Base-by-base conservation (phyloP, 2,329 filamentous ascomycete species). In the Talaromyces pinophilus region DNA sequence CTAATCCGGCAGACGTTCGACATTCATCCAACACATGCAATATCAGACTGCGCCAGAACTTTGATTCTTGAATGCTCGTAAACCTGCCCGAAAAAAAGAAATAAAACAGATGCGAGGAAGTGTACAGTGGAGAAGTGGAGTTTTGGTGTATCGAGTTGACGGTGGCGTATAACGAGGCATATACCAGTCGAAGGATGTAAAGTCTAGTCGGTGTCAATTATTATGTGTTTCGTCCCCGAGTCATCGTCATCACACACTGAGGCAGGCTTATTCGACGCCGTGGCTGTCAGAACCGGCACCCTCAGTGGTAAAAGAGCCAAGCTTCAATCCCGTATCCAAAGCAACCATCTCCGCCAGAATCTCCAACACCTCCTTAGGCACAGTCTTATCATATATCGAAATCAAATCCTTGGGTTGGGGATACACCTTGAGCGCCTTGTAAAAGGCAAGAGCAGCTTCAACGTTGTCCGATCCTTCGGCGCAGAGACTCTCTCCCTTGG, bases 361-460 rank as follows among this genome's bases (percentile, higher is more conserved):
- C 80, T 99, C 94, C 73, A 99, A 89, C 74, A 98, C 92, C 69
- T 93, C 93, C 91, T 97, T 97, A 73, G 94, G 90, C 55, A 98
- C 93, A 38, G 95, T 98, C 87, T 96, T 97, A 81, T 99, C 95
- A 82, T 99, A 99, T 80, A 99, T 97, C 75, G 87, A 87, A 79
- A 99, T 97, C 74, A 99, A 85, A 76, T 98, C 95, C 73, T 90
- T 87, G 13, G 94, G 95, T 74, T 92, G 91, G 62, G 95, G 95
- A 82, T 99, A 99, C 73, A 98, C 95, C 87, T 99, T 99, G 72
- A 99, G 87, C 54, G 93, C 95, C 86, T 93, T 96, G 87, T 98
- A 99, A 83, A 99, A 99, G 80, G 92, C 92, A 68, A 98, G 84
- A 59, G 95, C 94, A 62, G 95, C 92, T 71, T 97, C 93, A 67